Percentiles rank a stretch among this genome's conserved stretches.
These are phyloP conservation scores for Acephala macrosclerotiorum DNA, from an alignment of 2,329 filamentous ascomycete genomes.

Conservation along the genomic window DNA sequence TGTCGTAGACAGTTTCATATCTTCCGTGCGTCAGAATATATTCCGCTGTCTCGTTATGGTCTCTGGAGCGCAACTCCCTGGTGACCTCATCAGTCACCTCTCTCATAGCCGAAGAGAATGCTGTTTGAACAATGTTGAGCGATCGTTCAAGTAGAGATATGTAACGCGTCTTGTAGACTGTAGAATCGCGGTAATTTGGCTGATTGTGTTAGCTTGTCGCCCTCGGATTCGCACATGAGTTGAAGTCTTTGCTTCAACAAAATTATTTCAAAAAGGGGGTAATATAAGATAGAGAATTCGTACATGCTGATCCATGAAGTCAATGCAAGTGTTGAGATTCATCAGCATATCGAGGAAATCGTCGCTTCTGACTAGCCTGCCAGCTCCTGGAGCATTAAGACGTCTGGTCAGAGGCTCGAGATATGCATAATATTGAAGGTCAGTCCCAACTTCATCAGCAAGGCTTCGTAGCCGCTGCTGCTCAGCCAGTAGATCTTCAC, in stretches of 20 bases:
- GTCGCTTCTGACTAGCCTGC: slow-evolving; percentile 82
- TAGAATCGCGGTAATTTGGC: slow-evolving; percentile 85
- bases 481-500: slow-evolving; percentile 84
- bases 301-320: slow-evolving; percentile 90
- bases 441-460: slow-evolving; percentile 84
- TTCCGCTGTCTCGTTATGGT: slow-evolving; percentile 75
- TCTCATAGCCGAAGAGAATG: slow-evolving; percentile 13
- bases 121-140: slow-evolving; percentile 61
- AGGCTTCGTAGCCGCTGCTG: slow-evolving; percentile 81
- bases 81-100: slow-evolving; percentile 57
- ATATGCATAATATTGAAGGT: slow-evolving; percentile 94
- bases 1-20: slow-evolving; percentile 63
- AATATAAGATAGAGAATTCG: slow-evolving; percentile 43
- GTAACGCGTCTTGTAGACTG: slow-evolving; percentile 88
- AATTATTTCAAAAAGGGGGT: slow-evolving; percentile 27
- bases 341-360: slow-evolving; percentile 88
- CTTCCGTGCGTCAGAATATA: slow-evolving; percentile 76
- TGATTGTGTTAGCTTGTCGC: slow-evolving; percentile 44
- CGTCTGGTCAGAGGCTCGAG: slow-evolving; percentile 89
- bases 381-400: slow-evolving; percentile 90
- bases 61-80: slow-evolving; percentile 66
- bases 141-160: slow-evolving; percentile 77
- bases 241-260: neutral
- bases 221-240: neutral
- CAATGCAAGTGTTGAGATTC: slow-evolving; percentile 88